These are phyloP conservation scores for Abrus precatorius DNA, from an alignment of 306 rosid genomes.

Conservation along the genomic window DNA sequence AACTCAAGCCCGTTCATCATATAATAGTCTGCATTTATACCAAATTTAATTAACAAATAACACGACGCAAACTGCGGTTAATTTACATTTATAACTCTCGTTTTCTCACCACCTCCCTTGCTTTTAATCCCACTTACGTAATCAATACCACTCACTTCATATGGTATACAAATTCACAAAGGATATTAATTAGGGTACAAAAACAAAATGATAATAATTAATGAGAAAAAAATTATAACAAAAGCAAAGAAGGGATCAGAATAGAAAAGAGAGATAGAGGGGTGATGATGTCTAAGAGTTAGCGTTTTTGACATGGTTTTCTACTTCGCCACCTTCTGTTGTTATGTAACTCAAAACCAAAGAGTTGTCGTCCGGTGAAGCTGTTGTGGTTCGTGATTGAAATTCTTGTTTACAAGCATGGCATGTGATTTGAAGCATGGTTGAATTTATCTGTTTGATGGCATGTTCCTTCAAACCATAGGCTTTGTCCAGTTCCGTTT, in stretches of 20 bases:
- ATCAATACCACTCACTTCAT: conserved; percentile 50
- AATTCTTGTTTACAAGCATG: conserved; percentile 80
- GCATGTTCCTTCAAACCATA: conserved; percentile 77
- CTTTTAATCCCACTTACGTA: conserved; percentile 43
- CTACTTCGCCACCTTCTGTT: conserved; percentile 58
- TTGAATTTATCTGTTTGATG: conserved; percentile 75
- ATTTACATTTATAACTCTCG: conserved; percentile 10
- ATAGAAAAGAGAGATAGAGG: conserved; percentile 1
- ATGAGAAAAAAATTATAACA: neutral
- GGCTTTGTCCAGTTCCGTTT: conserved; percentile 77
- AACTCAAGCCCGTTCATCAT: conserved; percentile 40
- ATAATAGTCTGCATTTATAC: conserved; percentile 51
- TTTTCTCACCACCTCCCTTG: conserved; percentile 30
- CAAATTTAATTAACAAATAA: conserved; percentile 59
- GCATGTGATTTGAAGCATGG: conserved; percentile 89
- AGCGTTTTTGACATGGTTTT: conserved; percentile 44
- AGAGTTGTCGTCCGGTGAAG: conserved; percentile 50
- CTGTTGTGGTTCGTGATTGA: conserved; percentile 44
- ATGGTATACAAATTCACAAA: conserved; percentile 57
- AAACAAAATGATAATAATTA: neutral
- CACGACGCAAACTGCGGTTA: conserved; percentile 47
- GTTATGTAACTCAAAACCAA: conserved; percentile 64
- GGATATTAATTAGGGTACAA: conserved; percentile 33
- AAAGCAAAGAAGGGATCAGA: neutral
- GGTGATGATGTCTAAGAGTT: conserved; percentile 33